These are phyloP conservation scores for Globisporangium cystogenes DNA, from an alignment of 352 stramenopile genomes.

Conservation along the genomic window DNA sequence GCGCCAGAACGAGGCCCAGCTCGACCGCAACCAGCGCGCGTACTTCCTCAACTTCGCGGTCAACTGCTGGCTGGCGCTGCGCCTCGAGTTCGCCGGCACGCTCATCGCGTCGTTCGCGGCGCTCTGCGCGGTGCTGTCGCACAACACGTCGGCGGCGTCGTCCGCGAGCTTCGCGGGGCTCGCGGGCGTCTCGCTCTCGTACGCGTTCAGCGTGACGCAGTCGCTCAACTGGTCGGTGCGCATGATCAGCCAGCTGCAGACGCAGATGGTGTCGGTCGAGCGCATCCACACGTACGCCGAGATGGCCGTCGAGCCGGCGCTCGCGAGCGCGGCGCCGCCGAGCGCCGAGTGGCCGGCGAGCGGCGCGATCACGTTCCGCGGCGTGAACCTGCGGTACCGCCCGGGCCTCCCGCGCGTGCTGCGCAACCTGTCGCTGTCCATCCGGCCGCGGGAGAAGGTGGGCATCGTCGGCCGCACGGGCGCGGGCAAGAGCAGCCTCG, in stretches of 20 bases:
- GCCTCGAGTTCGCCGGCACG: conserved; percentile 66
- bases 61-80: conserved; percentile 74
- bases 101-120: conserved; percentile 54
- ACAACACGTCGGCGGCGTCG: conserved; percentile 30
- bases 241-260: conserved; percentile 73
- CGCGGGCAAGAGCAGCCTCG: conserved; percentile 76
- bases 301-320: conserved; percentile 59
- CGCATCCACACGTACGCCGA: conserved; percentile 68
- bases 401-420: conserved; percentile 37
- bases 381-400: conserved; percentile 85
- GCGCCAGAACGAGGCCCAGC: conserved; percentile 38
- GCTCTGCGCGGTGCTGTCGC: conserved; percentile 44
- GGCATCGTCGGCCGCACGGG: conserved; percentile 61
- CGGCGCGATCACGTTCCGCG: conserved; percentile 69
- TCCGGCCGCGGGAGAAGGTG: conserved; percentile 71
- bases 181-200: conserved; percentile 66
- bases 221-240: conserved; percentile 74
- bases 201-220: conserved; percentile 76
- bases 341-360: conserved; percentile 54
- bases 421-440: conserved; percentile 46
- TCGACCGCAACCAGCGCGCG: conserved; percentile 65
- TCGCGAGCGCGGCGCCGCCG: conserved; percentile 84
- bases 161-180: conserved; percentile 47
- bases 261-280: conserved; percentile 74
- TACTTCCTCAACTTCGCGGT: conserved; percentile 74